Conservation (phyloP, 257 asterid species). For the Plantago elongata region DNA sequence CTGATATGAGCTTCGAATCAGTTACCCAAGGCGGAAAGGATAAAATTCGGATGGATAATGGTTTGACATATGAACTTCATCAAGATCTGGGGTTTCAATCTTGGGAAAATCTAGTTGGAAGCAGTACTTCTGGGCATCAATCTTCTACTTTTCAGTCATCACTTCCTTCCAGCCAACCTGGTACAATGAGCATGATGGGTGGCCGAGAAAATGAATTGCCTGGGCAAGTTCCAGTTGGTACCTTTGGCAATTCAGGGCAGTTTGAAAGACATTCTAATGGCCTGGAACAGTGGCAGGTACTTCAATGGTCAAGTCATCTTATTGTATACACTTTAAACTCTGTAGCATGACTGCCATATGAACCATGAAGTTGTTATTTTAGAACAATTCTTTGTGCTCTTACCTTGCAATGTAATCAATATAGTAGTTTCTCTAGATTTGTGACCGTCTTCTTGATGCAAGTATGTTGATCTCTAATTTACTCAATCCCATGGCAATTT, state of each 20-base stretch:
- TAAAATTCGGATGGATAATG: slow-evolving; percentile 25
- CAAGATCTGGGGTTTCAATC: slow-evolving; percentile 41
- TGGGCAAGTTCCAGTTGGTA: slow-evolving; percentile 40
- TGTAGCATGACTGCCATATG: not conserved
- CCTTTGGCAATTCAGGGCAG: slow-evolving; percentile 35
- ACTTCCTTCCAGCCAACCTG: slow-evolving; percentile 42
- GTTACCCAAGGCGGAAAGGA: slow-evolving; percentile 29
- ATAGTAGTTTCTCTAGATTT: not conserved
- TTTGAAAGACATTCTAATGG: slow-evolving; percentile 34
- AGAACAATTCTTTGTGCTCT: not conserved
- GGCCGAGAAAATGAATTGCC: slow-evolving; percentile 45
- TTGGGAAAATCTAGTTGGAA: slow-evolving; percentile 51
- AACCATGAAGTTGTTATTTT: too few relatives aligned
- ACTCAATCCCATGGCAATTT: not conserved
- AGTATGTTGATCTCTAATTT: not conserved
- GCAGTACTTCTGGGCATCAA: slow-evolving; percentile 39
- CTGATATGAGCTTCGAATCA: slow-evolving; percentile 37
- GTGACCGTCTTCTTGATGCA: not conserved
- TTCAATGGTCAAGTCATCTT: slow-evolving; percentile 2
- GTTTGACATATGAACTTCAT: slow-evolving; percentile 36
- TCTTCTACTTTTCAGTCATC: slow-evolving; percentile 44
- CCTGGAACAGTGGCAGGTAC: slow-evolving; percentile 74
- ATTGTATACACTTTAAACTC: slow-evolving; percentile 10
- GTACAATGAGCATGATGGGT: slow-evolving; percentile 32
- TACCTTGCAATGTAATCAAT: not conserved